phyloP scores from a whole-genome alignment of 1,284 basidiomycete species.

The Ganoderma multipileum region DNA sequence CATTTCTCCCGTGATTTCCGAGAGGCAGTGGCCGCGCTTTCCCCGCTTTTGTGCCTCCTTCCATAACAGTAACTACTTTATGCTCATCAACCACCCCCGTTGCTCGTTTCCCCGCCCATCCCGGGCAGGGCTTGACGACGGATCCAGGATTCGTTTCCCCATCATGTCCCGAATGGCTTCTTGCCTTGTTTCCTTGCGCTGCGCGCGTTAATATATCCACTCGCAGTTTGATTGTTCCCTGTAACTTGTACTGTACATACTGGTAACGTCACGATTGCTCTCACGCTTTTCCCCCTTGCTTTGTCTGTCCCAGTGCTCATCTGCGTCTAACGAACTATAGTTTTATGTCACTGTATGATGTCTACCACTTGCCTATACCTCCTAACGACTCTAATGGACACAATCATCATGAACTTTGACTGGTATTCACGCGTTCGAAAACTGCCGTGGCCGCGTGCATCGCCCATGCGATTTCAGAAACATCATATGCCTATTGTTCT shows the following conservation, averaged over 20 bases:
- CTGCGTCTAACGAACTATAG: slow-evolving; percentile 1
- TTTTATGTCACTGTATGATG: background rate
- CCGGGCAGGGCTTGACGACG: background rate
- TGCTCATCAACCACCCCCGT: background rate
- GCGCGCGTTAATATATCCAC: too few species aligned
- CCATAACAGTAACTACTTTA: background rate
- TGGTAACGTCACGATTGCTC: slow-evolving; percentile 21
- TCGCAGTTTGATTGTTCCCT: slow-evolving; percentile 7
- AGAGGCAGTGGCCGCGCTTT: background rate
- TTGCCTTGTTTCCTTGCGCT: background rate
- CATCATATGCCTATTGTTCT: too few species aligned
- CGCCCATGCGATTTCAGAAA: background rate
- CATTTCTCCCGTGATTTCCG: background rate
- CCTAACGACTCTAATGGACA: background rate
- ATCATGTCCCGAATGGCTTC: background rate
- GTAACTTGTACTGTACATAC: slow-evolving; percentile 19
- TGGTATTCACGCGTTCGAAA: too few species aligned
- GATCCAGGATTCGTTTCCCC: background rate
- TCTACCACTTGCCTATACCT: background rate
- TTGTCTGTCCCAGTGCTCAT: background rate
- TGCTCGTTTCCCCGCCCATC: background rate
- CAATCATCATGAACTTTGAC: background rate
- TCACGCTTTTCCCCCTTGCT: slow-evolving; percentile 22
- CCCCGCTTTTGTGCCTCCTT: slow-evolving; percentile 5
- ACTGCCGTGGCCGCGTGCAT: too few species aligned